phyloP scores from a whole-genome alignment of 768 basidiomycete genomes.

The Hygrophorus pudorinus region DNA sequence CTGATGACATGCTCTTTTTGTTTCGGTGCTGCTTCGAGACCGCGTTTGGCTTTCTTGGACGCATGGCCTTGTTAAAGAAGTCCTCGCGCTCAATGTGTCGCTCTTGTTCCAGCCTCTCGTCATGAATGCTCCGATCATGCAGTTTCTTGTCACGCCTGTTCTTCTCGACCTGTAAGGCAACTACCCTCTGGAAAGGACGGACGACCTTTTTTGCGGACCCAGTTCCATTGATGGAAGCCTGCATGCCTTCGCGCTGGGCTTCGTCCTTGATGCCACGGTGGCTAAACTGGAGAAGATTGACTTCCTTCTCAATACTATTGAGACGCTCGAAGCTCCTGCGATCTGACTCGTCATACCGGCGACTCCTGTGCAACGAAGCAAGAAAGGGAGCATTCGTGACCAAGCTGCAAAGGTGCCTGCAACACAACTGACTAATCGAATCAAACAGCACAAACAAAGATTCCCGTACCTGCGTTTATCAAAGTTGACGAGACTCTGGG shows the following conservation, averaged over 20 bases:
- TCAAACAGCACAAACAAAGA: conserved; percentile 1
- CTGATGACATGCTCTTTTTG: conserved; percentile 79
- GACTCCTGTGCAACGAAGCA: conserved; percentile 30
- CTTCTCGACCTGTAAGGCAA: conserved; percentile 69
- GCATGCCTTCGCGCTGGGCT: conserved; percentile 51
- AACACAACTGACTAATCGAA: conserved; percentile 10
- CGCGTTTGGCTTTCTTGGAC: conserved; percentile 38
- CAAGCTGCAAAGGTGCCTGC: conserved; percentile 58
- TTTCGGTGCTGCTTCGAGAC: conserved; percentile 67
- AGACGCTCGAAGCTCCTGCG: conserved; percentile 66
- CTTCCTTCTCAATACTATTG: conserved; percentile 66
- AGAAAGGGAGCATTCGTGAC: conserved; percentile 43
- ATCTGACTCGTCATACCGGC: conserved; percentile 46
- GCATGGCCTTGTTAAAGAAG: conserved; percentile 66
- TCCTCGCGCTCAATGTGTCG: conserved; percentile 68
- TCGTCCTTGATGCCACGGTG: conserved; percentile 68
- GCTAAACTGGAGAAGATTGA: conserved; percentile 53
- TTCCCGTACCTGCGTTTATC: conserved; percentile 65
- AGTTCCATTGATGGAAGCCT: conserved; percentile 30
- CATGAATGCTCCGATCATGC: conserved; percentile 60
- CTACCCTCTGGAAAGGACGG: conserved; percentile 58
- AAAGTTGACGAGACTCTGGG: conserved; percentile 62
- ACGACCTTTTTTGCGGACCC: conserved; percentile 42
- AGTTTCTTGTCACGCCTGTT: conserved; percentile 65
- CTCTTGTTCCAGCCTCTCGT: conserved; percentile 67